Evolutionary conservation across 2,329 filamentous ascomycete genomes (phyloP), one percentile per base, ranked within the genome.

Genomic region (Colletotrichum chrysophilum): DNA sequence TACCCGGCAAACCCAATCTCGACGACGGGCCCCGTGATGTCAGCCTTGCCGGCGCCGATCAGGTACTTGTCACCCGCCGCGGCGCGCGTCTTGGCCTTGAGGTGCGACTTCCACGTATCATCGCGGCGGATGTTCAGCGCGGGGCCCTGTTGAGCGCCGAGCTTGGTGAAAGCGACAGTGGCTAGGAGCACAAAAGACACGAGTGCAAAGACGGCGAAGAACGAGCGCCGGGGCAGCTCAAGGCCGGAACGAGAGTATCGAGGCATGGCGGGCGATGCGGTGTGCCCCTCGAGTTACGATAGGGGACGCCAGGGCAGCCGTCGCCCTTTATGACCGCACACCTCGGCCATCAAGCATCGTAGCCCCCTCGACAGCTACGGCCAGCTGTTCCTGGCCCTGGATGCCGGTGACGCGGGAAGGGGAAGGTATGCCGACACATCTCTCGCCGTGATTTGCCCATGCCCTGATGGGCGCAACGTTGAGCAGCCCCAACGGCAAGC

Each of bases 1-100:
- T 98, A 98, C 76, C 96, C 96, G 89, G 96, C 97, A 82, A 98
- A 90, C 80, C 95, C 96, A 81, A 98, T 91, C 84, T 98, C 95
- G 26, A 97, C 96, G 14, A 97, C 95, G 0, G 96, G 95, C 3
- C 94, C 90, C 0, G 90, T 92, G 78, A 91, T 90, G 78, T 92
- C 90, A 7, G 87, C 89, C 81, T 91, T 91, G 62, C 90, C 90
- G 3, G 90, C 89, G 21, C 90, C 90, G 61, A 91, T 80, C 38
- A 91, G 85, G 76, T 91, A 91, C 74, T 83, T 83, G 75, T 86
- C 85, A n/a, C 82, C 83, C 7, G 77, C 69, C 14, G 79, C 76
- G 5, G 79, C 80, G 24, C 80, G 70, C 8, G 75, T 70, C 65
- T 78, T 66, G 48, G 74, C 32, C 30, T 65, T 76, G 21, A 52